These are phyloP conservation scores for Ceratocystis alfenasii DNA, from an alignment of 2,329 filamentous ascomycete genomes.

Conservation along the genomic window DNA sequence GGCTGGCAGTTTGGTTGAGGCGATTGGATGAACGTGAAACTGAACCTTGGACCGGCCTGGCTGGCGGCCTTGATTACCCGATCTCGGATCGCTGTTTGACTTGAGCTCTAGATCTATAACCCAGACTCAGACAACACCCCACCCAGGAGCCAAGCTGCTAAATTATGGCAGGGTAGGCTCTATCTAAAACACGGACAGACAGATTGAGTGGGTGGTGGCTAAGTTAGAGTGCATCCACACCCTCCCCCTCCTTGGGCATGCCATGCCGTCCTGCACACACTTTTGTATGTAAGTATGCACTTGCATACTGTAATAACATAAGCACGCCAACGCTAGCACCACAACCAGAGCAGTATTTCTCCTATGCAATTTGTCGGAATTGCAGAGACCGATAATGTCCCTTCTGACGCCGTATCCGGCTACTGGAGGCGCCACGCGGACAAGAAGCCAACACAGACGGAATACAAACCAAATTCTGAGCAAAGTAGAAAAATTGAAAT, in stretches of 20 bases:
- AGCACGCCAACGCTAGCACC: background rate
- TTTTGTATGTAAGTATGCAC: background rate
- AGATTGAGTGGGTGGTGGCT: background rate
- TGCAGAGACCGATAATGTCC: background rate
- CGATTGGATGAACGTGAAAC: background rate
- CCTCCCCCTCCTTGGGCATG: background rate
- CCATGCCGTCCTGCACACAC: background rate
- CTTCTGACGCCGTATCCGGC: slow-evolving; percentile 13
- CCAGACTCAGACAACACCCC: background rate
- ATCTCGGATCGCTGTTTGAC: background rate
- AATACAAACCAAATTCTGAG: slow-evolving; percentile 6
- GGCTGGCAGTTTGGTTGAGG: background rate
- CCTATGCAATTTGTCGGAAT: background rate
- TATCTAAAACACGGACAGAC: no score
- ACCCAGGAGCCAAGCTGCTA: background rate
- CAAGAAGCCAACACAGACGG: background rate
- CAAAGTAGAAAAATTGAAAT: background rate
- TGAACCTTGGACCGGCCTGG: background rate
- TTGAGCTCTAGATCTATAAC: background rate
- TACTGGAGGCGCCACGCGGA: slow-evolving; percentile 18
- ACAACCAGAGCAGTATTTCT: background rate
- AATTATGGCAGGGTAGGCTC: background rate
- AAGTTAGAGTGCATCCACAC: background rate
- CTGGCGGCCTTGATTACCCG: background rate
- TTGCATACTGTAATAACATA: background rate